phyloP scores from a whole-genome alignment of 768 basidiomycete genomes.

The Mycena polygramma region DNA sequence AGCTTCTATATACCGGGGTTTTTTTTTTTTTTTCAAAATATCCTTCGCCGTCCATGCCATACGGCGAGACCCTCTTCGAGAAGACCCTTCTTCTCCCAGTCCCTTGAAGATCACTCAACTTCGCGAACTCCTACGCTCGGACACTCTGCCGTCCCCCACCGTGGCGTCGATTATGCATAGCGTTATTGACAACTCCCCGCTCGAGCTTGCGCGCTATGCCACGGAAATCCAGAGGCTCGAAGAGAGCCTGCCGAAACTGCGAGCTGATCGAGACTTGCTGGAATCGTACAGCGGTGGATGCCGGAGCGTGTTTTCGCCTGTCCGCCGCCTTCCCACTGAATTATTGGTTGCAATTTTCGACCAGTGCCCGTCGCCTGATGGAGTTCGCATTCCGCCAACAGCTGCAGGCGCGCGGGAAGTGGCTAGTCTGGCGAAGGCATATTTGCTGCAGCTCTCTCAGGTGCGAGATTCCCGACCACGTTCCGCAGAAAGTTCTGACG shows the following conservation, averaged over 20 bases:
- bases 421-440: slow-evolving; percentile 10
- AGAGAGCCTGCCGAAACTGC: not conserved
- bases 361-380: not conserved
- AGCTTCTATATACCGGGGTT: too few relatives aligned
- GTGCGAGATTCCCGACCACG: not conserved
- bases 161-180: not conserved
- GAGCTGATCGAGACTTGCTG: not conserved
- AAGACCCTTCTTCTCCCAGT: too few relatives aligned
- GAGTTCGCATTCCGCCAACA: not conserved
- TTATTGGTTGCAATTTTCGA: slow-evolving; percentile 22
- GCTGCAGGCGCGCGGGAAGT: not conserved
- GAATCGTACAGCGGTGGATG: not conserved
- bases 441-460: slow-evolving; percentile 12
- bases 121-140: slow-evolving; percentile 5
- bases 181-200: not conserved
- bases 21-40: too few relatives aligned
- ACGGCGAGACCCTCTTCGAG: too few relatives aligned
- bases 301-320: slow-evolving; percentile 11
- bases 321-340: slow-evolving; percentile 13
- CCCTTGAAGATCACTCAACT: not conserved
- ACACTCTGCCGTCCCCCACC: not conserved
- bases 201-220: not conserved
- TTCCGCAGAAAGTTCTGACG: not conserved
- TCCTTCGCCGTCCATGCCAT: too few relatives aligned
- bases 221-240: slow-evolving; percentile 5